phyloP scores from a whole-genome alignment of 208 protist species.

The Tetramitus jugosus region DNA sequence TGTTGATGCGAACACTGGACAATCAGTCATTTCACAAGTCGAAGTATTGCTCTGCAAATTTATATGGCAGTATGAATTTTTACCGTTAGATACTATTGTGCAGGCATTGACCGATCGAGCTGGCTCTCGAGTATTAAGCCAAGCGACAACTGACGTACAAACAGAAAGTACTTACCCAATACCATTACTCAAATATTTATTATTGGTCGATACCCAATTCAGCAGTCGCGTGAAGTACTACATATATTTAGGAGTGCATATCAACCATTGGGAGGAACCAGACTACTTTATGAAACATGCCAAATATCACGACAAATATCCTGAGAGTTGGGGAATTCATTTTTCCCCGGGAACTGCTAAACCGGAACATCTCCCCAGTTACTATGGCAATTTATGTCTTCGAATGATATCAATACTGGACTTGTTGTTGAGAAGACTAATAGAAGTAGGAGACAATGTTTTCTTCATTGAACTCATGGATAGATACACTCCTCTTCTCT shows the following conservation, averaged over 20 bases:
- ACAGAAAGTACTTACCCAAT: too few relatives aligned
- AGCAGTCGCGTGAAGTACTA: background rate
- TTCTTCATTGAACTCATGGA: background rate
- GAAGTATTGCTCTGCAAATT: background rate
- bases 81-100: background rate
- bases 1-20: background rate
- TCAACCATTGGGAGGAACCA: background rate
- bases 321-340: background rate
- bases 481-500: background rate
- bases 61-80: constrained; percentile 1
- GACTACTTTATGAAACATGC: background rate
- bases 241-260: background rate
- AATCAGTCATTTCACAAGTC: background rate
- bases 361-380: background rate
- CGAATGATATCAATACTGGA: constrained; percentile 18
- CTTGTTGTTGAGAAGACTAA: background rate
- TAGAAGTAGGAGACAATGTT: background rate
- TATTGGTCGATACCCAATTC: background rate
- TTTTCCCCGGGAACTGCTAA: too few relatives aligned
- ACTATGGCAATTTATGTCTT: constrained; percentile 1
- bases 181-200: background rate
- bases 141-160: too few relatives aligned
- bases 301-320: background rate
- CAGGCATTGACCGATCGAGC: background rate
- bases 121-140: background rate